phyloP scores from a whole-genome alignment of 2,329 filamentous ascomycete species.

The Salinomyces thailandicus region DNA sequence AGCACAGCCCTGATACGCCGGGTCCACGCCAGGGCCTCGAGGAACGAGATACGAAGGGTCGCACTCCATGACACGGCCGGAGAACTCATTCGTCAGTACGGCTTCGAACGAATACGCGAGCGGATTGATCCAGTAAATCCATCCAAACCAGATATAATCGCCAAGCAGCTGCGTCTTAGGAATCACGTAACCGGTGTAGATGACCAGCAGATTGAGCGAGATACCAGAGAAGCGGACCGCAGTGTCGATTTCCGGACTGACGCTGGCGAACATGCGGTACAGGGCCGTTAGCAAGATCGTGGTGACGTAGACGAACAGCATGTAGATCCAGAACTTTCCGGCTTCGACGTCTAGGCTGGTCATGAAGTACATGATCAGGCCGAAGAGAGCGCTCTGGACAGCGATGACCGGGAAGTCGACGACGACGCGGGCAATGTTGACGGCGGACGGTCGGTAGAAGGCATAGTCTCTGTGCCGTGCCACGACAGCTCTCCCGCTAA shows the following conservation, averaged over 20 bases:
- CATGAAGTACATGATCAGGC: slow-evolving; percentile 57
- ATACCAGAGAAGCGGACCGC: slow-evolving; percentile 56
- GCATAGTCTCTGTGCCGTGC: slow-evolving; percentile 58
- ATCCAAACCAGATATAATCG: slow-evolving; percentile 56
- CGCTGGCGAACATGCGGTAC: slow-evolving; percentile 56
- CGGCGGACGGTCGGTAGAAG: slow-evolving; percentile 59
- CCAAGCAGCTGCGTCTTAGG: slow-evolving; percentile 49
- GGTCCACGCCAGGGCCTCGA: slow-evolving; percentile 44
- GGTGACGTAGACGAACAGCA: slow-evolving; percentile 53
- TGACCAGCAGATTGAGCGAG: slow-evolving; percentile 50
- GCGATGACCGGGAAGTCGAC: slow-evolving; percentile 53
- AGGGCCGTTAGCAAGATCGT: slow-evolving; percentile 53
- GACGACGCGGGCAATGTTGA: slow-evolving; percentile 50
- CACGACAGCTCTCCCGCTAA: slow-evolving; percentile 59
- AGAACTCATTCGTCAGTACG: slow-evolving; percentile 57
- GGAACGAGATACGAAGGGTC: slow-evolving; percentile 50
- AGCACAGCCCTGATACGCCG: slow-evolving; percentile 52
- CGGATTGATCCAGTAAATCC: slow-evolving; percentile 45
- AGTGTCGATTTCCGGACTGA: slow-evolving; percentile 55
- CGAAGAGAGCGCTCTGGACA: slow-evolving; percentile 49
- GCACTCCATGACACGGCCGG: slow-evolving; percentile 47
- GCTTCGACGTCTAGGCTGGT: slow-evolving; percentile 46
- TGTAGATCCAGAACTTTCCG: slow-evolving; percentile 56
- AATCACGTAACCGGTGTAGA: slow-evolving; percentile 60
- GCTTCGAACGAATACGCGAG: slow-evolving; percentile 55